A percentile compares a stretch with the other conserved stretches of the same genome.
Conservation (phyloP, 2,329 filamentous ascomycete genomes). For the Escovopsis sp. region DNA sequence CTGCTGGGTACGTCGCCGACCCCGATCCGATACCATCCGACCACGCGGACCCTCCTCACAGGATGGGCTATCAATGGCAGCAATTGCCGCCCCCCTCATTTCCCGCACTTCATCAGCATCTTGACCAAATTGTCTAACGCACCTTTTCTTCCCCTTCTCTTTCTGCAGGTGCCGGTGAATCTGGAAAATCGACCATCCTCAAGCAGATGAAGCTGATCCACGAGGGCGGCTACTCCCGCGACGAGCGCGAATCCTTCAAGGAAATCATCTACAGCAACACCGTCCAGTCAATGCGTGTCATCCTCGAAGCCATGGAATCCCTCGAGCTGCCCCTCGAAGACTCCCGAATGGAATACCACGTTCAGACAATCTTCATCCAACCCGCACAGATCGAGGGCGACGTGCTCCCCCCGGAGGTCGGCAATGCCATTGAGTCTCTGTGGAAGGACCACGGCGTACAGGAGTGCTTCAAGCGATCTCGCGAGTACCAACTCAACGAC, state of each 20-base stretch:
- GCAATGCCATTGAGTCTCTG: constrained; percentile 77
- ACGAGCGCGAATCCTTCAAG: constrained; percentile 58
- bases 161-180: constrained; percentile 76
- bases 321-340: constrained; percentile 74
- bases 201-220: constrained; percentile 99
- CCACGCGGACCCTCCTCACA: background rate
- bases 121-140: constrained; percentile 1
- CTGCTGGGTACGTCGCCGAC: constrained; percentile 57
- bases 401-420: constrained; percentile 84
- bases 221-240: constrained; percentile 95
- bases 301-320: constrained; percentile 55
- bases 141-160: constrained; percentile 18
- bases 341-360: constrained; percentile 87
- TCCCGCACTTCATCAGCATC: background rate
- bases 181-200: constrained; percentile 83
- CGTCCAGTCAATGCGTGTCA: constrained; percentile 55
- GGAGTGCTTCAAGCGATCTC: constrained; percentile 87
- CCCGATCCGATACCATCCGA: background rate
- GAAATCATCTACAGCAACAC: constrained; percentile 60
- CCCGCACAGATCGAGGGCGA: constrained; percentile 93
- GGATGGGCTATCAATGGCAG: too few relatives aligned
- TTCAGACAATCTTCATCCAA: constrained; percentile 98
- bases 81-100: too few relatives aligned
- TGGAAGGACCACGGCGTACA: constrained; percentile 91
- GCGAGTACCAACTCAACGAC: constrained; percentile 93